Conservation (phyloP, 495 filamentous ascomycete genomes). For the Neurospora intermedia region DNA sequence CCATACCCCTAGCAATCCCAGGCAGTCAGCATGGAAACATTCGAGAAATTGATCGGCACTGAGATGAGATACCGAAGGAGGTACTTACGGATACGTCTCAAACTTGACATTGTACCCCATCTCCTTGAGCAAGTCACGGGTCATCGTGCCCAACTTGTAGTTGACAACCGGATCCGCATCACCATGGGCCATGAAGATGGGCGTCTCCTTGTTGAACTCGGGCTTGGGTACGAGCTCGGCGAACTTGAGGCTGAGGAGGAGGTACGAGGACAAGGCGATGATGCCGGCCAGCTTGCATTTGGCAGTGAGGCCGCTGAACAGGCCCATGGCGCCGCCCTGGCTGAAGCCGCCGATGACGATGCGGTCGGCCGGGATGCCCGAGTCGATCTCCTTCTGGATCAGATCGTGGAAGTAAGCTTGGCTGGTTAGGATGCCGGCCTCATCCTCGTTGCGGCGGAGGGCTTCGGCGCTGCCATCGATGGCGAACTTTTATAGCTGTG, state of each 20-base stretch:
- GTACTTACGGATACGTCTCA: conserved; percentile 59
- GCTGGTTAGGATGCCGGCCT: conserved; percentile 64
- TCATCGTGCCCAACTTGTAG: conserved; percentile 53
- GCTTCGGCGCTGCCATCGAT: conserved; percentile 35
- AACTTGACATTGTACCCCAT: conserved; percentile 63
- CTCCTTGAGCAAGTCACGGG: conserved; percentile 50
- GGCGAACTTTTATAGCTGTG: conserved; percentile 10
- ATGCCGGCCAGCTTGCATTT: conserved; percentile 75
- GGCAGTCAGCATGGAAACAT: conserved; percentile 4
- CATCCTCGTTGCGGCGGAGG: conserved; percentile 50
- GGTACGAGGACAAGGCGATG: conserved; percentile 73
- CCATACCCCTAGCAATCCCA: conserved; percentile 41
- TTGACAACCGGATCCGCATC: conserved; percentile 60
- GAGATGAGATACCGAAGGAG: neutral
- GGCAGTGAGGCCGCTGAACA: conserved; percentile 58
- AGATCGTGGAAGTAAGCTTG: conserved; percentile 67
- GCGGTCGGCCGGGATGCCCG: conserved; percentile 70
- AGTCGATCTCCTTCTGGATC: conserved; percentile 70
- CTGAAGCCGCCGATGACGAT: conserved; percentile 68
- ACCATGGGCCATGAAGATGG: conserved; percentile 84
- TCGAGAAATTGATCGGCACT: neutral
- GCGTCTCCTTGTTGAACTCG: conserved; percentile 64
- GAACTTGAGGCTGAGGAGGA: conserved; percentile 65
- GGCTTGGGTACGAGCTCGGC: conserved; percentile 51
- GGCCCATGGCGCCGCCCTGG: conserved; percentile 45